Base-by-base conservation (phyloP, 1,284 basidiomycete species). In the Microstroma glucosiphilum region DNA sequence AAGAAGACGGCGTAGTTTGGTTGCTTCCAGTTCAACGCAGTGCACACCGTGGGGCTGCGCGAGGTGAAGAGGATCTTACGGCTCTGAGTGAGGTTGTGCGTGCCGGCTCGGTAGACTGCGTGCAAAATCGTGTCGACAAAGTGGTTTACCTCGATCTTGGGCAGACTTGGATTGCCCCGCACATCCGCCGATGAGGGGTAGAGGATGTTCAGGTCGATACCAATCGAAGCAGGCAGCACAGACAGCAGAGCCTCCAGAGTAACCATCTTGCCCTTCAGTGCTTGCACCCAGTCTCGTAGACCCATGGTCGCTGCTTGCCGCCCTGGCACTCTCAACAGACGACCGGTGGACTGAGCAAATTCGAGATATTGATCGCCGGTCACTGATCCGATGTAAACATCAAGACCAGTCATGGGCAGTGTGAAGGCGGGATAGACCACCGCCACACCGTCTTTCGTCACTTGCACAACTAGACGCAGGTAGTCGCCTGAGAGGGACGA, bases 1-100 rank as follows among this genome's bases (percentile, higher is more conserved):
- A 97, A 91, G 82, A 98, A 96, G 37, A 98, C 94, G 59, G 96
- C 92, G 83, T 96, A 66, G 80, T 98, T 98, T 17, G 96, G 96
- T 81, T 99, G 96, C 81, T 99, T 99, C 93, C 96, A 97, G 80
- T 98, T 97, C 61, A 98, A 80, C 17, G 89, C 87, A 2, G 89
- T 86, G 62, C 77, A 79, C 3, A 75, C 77, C 23, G 73, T 76
- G 6, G 77, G 76, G 26, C 68, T 71, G 6, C 70, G 46, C 17
- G 73, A 76, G 8, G 70, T 70, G 49, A 79, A 79, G 40, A 79
- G 60, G 17, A 79, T 69, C 61, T 74, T 75, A 26, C 77, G 68
- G 53, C 70, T 70, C 59, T 73, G 70, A 30, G 67, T 46, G 17
- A 40, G 40, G 23, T 73, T 63, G 40, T 57, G 63, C 43, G 73